These are phyloP conservation scores for Tetracladium marchalianum DNA, from an alignment of 495 filamentous ascomycete genomes.

Conservation along the genomic window DNA sequence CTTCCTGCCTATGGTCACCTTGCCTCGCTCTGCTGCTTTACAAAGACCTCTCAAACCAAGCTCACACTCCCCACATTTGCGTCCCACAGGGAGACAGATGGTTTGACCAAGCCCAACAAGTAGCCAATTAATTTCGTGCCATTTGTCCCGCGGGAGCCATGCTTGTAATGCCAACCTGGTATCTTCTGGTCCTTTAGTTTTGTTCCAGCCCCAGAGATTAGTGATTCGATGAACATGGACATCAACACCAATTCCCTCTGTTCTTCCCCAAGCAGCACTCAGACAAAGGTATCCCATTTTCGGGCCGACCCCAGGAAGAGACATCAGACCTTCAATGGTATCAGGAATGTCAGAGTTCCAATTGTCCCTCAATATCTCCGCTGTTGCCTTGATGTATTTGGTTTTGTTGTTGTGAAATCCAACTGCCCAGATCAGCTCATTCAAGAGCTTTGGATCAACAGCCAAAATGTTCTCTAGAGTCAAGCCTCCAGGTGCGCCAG, in stretches of 20 bases:
- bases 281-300: conserved; percentile 97
- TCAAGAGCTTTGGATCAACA: conserved; percentile 56
- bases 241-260: conserved; percentile 56
- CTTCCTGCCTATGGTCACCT: conserved; percentile 37
- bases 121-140: conserved; percentile 92
- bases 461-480: conserved; percentile 73
- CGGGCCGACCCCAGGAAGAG: conserved; percentile 84
- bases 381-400: conserved; percentile 70
- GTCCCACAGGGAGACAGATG: conserved; percentile 71
- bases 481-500: conserved; percentile 36
- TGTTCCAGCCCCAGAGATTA: conserved; percentile 88
- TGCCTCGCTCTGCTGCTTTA: conserved; percentile 53
- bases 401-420: conserved; percentile 98
- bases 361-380: conserved; percentile 59
- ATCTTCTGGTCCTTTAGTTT: conserved; percentile 75
- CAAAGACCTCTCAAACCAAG: conserved; percentile 67
- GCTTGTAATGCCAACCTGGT: conserved; percentile 67
- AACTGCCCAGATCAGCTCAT: conserved; percentile 71
- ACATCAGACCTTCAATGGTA: conserved; percentile 65
- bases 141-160: conserved; percentile 79
- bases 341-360: conserved; percentile 72
- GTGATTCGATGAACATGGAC: conserved; percentile 78
- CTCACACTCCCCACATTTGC: conserved; percentile 74
- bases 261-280: conserved; percentile 49
- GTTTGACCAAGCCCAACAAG: conserved; percentile 86